phyloP scores from a whole-genome alignment of 2,329 filamentous ascomycete genomes.

The Xylaria multiplex region DNA sequence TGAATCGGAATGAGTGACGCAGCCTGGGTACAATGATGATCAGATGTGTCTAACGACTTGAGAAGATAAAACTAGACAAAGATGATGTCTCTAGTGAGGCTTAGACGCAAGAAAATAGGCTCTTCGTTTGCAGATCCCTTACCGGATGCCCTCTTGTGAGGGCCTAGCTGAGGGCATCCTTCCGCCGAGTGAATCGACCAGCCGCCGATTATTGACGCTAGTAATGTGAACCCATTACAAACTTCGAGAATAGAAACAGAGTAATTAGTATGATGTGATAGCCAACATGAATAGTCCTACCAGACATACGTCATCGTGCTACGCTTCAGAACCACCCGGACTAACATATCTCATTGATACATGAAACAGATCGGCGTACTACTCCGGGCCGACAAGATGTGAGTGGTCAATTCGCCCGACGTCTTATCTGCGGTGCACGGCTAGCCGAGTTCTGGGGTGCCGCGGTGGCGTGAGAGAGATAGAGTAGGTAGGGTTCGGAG shows the following conservation, averaged over 20 bases:
- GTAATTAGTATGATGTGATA: background rate
- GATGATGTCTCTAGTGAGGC: background rate
- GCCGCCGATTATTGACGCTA: background rate
- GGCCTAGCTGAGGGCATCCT: background rate
- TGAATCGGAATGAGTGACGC: background rate
- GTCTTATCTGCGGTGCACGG: background rate
- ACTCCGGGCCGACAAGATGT: background rate
- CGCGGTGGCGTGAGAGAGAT: background rate
- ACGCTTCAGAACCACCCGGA: too few species aligned
- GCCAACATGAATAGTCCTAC: too few species aligned
- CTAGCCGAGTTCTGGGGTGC: conserved; percentile 12
- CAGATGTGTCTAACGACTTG: background rate
- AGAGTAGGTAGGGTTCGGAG: too few species aligned
- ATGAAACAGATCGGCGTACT: too few species aligned
- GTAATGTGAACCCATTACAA: background rate
- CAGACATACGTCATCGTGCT: too few species aligned
- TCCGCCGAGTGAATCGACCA: background rate
- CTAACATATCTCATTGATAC: too few species aligned
- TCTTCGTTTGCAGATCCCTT: background rate
- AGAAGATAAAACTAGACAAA: conserved; percentile 1
- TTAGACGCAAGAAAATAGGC: background rate
- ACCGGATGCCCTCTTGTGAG: background rate
- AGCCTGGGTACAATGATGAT: background rate
- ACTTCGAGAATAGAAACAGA: background rate
- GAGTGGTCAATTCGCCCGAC: conserved; percentile 12